A percentile compares a stretch with the other conserved stretches of the same genome.
Conservation (phyloP, 2,329 filamentous ascomycete species). For the Colletotrichum endophyticum region DNA sequence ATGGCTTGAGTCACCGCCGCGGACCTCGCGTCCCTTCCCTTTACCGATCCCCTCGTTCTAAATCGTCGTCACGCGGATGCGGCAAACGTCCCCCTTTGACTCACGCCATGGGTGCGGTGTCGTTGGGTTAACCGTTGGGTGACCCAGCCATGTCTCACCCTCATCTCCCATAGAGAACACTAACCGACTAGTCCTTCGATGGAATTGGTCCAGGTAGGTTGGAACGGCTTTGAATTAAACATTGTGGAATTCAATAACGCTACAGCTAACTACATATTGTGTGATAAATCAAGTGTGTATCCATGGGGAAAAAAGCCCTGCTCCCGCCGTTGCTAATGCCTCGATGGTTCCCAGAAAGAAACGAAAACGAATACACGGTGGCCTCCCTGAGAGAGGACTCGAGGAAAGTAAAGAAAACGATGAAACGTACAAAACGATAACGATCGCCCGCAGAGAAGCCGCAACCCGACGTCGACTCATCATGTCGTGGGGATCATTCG, state of each 20-base stretch:
- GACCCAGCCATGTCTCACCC: background rate
- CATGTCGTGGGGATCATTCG: slow-evolving; percentile 14
- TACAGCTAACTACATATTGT: background rate
- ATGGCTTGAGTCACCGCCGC: background rate
- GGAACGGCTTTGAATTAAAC: background rate
- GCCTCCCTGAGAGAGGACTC: background rate
- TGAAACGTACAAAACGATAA: slow-evolving; percentile 6
- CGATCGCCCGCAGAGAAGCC: slow-evolving; percentile 1
- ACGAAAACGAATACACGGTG: background rate
- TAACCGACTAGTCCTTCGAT: background rate
- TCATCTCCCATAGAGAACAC: background rate
- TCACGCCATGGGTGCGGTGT: background rate
- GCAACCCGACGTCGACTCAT: slow-evolving; percentile 12
- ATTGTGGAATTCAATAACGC: background rate
- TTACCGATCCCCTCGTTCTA: background rate
- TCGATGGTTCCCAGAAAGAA: background rate
- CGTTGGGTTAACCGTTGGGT: background rate
- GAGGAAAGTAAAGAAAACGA: background rate
- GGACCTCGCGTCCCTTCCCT: background rate
- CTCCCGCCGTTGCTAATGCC: slow-evolving; percentile 9
- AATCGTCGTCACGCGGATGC: background rate
- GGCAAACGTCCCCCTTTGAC: background rate
- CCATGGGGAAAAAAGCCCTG: background rate
- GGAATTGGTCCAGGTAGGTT: background rate
- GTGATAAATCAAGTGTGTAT: background rate